Conservation (phyloP, 176 grass and related monocot species). For the Rhynchospora tenuis region DNA sequence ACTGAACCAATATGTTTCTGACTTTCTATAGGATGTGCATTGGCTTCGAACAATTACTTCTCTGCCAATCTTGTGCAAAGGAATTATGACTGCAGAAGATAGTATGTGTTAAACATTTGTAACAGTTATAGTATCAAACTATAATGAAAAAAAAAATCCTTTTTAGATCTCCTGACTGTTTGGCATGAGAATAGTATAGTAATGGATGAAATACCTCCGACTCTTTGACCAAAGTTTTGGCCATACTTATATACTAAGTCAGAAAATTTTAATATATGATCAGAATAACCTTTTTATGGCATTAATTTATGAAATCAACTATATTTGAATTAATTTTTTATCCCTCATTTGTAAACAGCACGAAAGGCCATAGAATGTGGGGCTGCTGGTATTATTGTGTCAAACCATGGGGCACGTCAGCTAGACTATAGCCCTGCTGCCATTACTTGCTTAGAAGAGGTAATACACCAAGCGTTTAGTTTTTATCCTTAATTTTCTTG, state of each 20-base stretch:
- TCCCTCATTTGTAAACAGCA: slow-evolving; percentile 38
- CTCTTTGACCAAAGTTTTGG: neutral
- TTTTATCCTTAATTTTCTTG: neutral
- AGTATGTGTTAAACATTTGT: slow-evolving; percentile 31
- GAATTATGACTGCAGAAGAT: slow-evolving; percentile 83
- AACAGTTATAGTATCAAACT: neutral
- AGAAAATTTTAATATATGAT: neutral
- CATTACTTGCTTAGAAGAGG: slow-evolving; percentile 94
- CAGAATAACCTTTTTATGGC: neutral
- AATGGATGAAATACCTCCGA: neutral
- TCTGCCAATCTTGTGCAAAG: slow-evolving; percentile 84
- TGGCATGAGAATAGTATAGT: neutral
- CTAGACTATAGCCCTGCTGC: slow-evolving; percentile 90
- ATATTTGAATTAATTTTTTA: neutral
- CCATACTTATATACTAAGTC: neutral
- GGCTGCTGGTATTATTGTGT: slow-evolving; percentile 75
- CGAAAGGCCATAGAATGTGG: slow-evolving; percentile 56
- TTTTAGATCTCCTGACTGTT: neutral
- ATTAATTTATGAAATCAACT: neutral
- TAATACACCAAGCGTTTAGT: neutral
- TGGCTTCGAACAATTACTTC: slow-evolving; percentile 82
- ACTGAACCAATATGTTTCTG: neutral
- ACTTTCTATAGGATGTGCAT: slow-evolving; percentile 55
- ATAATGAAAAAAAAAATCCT: neutral
- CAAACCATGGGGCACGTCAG: slow-evolving; percentile 91